Conservation (phyloP, 306 rosid species). For the Ammopiptanthus mongolicus region DNA sequence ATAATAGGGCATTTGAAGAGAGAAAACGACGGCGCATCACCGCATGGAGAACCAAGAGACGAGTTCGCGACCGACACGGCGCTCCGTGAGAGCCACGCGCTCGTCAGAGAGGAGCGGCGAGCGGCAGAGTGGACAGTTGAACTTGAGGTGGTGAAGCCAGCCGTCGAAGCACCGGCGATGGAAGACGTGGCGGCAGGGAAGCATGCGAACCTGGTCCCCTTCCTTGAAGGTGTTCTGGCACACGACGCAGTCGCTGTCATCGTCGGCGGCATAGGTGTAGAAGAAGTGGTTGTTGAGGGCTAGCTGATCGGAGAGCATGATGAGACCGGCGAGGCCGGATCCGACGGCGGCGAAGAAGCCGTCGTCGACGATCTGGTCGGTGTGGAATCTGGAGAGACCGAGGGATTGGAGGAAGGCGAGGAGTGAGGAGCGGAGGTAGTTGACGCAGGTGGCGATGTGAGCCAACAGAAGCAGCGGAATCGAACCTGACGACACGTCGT, state of each 20-base stretch:
- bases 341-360: conserved; percentile 39
- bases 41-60: conserved; percentile 54
- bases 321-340: conserved; percentile 61
- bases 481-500: conserved; percentile 81
- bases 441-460: conserved; percentile 53
- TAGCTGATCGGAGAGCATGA: conserved; percentile 75
- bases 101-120: conserved; percentile 41
- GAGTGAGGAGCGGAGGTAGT: conserved; percentile 49
- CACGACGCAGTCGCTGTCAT: conserved; percentile 43
- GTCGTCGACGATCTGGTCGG: conserved; percentile 38
- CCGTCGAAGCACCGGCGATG: conserved; percentile 78
- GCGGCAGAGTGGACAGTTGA: conserved; percentile 89
- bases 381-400: conserved; percentile 36
- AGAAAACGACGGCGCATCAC: conserved; percentile 23
- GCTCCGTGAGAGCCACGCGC: conserved; percentile 47
- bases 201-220: conserved; percentile 70
- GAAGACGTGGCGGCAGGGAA: conserved; percentile 73
- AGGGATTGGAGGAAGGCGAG: conserved; percentile 36
- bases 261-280: conserved; percentile 14
- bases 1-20: neutral
- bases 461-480: conserved; percentile 66
- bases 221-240: conserved; percentile 42
- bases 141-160: conserved; percentile 69
- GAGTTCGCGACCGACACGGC: conserved; percentile 49
- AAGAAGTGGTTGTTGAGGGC: conserved; percentile 39